These are phyloP conservation scores for Lactifluus piperatus DNA, from an alignment of 768 basidiomycete genomes.

Conservation along the genomic window DNA sequence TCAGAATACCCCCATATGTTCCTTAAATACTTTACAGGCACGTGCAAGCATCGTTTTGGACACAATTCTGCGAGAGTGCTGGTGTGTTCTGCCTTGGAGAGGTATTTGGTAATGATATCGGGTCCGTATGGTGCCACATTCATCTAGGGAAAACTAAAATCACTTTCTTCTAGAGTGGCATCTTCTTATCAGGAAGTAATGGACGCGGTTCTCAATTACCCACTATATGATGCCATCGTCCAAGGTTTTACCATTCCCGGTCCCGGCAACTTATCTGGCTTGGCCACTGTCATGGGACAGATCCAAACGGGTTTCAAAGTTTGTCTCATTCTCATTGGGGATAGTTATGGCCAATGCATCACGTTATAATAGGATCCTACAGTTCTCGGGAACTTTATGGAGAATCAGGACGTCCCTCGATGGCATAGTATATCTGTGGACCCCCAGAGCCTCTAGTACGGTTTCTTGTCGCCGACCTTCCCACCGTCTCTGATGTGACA, in stretches of 20 bases:
- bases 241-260: constrained; percentile 69
- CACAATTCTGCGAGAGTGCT: constrained; percentile 58
- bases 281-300: constrained; percentile 44
- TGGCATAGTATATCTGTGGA: constrained; percentile 69
- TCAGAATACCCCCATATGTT: not conserved
- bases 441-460: constrained; percentile 59
- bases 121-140: constrained; percentile 29
- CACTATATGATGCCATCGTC: constrained; percentile 54
- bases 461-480: not conserved
- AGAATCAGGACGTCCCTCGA: constrained; percentile 70
- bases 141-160: constrained; percentile 17
- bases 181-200: constrained; percentile 53
- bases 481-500: constrained; percentile 10
- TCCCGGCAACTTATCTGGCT: constrained; percentile 46
- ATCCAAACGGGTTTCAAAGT: constrained; percentile 47
- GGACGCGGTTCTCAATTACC: constrained; percentile 66
- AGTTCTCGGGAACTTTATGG: constrained; percentile 65
- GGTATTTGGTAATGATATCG: constrained; percentile 49
- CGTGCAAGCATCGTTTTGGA: constrained; percentile 70
- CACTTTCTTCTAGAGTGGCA: constrained; percentile 33
- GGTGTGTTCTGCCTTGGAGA: constrained; percentile 86
- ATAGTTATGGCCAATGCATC: not conserved
- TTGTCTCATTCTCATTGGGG: not conserved
- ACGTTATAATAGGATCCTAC: constrained; percentile 26
- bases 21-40: constrained; percentile 35